Evolutionary conservation across 805 yeast genomes (phyloP).

Genomic region (Helenozyma baotianmanensis): DNA sequence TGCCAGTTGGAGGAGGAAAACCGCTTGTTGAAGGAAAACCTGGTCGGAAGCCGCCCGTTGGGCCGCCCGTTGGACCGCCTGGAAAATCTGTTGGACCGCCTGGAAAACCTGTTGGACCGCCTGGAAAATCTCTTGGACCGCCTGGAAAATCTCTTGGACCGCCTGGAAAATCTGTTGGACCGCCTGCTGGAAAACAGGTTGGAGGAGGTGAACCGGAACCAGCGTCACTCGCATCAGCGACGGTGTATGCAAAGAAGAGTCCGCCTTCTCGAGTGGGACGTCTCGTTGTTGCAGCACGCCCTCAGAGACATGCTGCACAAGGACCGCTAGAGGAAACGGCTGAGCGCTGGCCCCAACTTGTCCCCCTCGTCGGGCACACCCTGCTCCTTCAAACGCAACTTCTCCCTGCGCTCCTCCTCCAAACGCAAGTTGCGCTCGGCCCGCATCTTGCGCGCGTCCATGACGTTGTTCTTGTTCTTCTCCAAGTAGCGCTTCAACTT

Average conservation of each 20-base stretch:
- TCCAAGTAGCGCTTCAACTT: slow-evolving; percentile 74
- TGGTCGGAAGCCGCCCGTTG: too few species aligned
- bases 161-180: slow-evolving; percentile 5
- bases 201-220: slow-evolving; percentile 4
- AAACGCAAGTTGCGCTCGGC: slow-evolving; percentile 66
- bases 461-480: slow-evolving; percentile 78
- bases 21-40: too few species aligned
- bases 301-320: neutral
- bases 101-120: too few species aligned
- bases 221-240: too few species aligned
- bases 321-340: slow-evolving; percentile 11
- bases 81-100: too few species aligned
- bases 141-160: too few species aligned
- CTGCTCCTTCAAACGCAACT: slow-evolving; percentile 14
- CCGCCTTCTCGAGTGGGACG: slow-evolving; percentile 10
- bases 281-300: slow-evolving; percentile 3
- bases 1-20: too few species aligned
- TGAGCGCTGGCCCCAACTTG: slow-evolving; percentile 16
- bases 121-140: too few species aligned
- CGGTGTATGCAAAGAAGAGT: too few species aligned
- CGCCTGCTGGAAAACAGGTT: slow-evolving; percentile 3
- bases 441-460: slow-evolving; percentile 78
- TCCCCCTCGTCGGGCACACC: slow-evolving; percentile 17
- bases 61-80: too few species aligned
- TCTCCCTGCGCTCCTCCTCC: slow-evolving; percentile 68